phyloP scores from a whole-genome alignment of 139 green algal genomes.

The Edaphochlamys debaryana region DNA sequence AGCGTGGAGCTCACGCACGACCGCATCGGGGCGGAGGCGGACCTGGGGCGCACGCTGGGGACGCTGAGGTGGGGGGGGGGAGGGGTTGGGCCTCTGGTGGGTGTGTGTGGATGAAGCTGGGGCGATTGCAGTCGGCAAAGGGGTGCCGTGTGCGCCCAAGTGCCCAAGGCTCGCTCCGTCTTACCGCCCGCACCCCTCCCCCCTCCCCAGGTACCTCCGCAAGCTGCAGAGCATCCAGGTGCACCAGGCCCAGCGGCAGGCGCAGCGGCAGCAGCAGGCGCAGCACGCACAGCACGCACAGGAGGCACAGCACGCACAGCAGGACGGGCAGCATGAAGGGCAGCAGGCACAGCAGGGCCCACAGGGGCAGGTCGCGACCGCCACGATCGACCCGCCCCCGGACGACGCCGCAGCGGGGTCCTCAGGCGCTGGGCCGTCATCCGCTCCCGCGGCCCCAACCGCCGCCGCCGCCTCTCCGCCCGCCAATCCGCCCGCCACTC shows the following conservation, averaged over 20 bases:
- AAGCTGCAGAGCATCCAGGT: constrained; percentile 41
- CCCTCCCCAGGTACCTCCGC: constrained; percentile 73
- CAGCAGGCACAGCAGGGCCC: neutral
- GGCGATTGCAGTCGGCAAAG: too few relatives aligned
- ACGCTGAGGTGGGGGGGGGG: constrained; percentile 64
- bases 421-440: too few relatives aligned
- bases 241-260: constrained; percentile 19
- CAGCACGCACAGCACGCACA: constrained; percentile 8
- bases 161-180: neutral
- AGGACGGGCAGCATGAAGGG: neutral
- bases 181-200: neutral
- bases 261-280: neutral
- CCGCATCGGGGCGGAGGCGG: constrained; percentile 60
- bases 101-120: neutral
- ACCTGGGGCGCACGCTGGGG: constrained; percentile 67
- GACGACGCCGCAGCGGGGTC: too few relatives aligned
- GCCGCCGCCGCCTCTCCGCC: neutral
- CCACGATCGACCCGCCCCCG: too few relatives aligned
- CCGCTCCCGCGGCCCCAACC: neutral
- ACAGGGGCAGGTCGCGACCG: too few relatives aligned
- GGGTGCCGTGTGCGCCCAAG: too few relatives aligned
- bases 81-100: neutral
- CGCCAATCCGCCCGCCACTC: neutral
- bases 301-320: neutral
- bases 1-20: constrained; percentile 77